Evolutionary conservation across 208 protist genomes (phyloP), one percentile per base, ranked within the genome.

Genomic region (Angomonas deanei): DNA sequence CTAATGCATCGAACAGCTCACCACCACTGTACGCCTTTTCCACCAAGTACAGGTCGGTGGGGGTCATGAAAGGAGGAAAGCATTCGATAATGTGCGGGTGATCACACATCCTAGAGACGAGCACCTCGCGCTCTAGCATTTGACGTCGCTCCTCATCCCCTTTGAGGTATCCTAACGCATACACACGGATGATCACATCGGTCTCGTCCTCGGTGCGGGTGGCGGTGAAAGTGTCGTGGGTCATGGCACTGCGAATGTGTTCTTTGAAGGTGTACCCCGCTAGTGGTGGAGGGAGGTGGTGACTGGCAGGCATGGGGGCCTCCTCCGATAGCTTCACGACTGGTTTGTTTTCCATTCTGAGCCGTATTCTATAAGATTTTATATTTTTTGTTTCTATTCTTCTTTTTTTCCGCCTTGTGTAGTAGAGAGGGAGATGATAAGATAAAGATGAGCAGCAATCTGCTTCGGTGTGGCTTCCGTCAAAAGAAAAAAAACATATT

Each of bases 141-240:
- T 74, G 65, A 19, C 87, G 80, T 4, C 75, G 62, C 36, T 71
- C 58, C 23, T 81, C 70, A 39, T 88, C 67, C 5, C 56, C 32
- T 8, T 71, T 70, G 36, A 94, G 60, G 28, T 74, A 76, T 31
- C 80, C 84, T 1, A 90, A 54, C 11, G 87, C 75, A 64, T 84
- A 88, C 3, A 90, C 76, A 8, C 84, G 79, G 19, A 91, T 66
- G 13, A 84, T 74, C 24, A 82, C 74, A 34, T 56, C 52, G 21
- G 72, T 60, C 13, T 64, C 26, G 3, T 38, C 21, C 24, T 55
- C 33, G 30, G 62, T 50, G n/a, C 10, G 11, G 11, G 30, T 34
- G 0, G 76, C 84, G 15, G 86, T 36, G 28, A 89, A 86, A 1
- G 82, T 86, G 61, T 86, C 82, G 58, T 93, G 84, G 10, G 78